Conservation (phyloP, 495 filamentous ascomycete genomes). For the Daldinia loculata region DNA sequence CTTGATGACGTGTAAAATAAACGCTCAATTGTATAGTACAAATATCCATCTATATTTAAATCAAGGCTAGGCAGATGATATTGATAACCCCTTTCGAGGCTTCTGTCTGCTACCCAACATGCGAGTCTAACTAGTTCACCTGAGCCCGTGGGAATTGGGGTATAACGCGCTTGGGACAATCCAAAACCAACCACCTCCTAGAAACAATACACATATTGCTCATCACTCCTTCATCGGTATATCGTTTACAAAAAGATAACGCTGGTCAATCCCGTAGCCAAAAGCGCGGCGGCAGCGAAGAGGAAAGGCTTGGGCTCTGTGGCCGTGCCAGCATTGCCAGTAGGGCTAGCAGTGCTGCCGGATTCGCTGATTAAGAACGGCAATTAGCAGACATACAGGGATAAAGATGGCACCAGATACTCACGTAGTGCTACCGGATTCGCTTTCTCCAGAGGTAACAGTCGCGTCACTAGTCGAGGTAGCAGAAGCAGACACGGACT, state of each 20-base stretch:
- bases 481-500: slow-evolving; percentile 21
- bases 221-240: slow-evolving; percentile 1
- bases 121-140: slow-evolving; percentile 15
- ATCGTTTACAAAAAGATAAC: slow-evolving; percentile 36
- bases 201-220: slow-evolving; percentile 1
- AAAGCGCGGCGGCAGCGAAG: slow-evolving; percentile 35
- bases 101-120: slow-evolving; percentile 19
- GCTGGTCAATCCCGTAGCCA: slow-evolving; percentile 39
- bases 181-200: slow-evolving; percentile 14
- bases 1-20: slow-evolving; percentile 28
- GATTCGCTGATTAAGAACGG: slow-evolving; percentile 12
- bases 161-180: slow-evolving; percentile 29
- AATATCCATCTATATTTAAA: slow-evolving; percentile 32
- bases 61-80: slow-evolving; percentile 17
- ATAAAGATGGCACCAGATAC: neutral
- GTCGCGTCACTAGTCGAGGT: slow-evolving; percentile 18
- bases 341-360: slow-evolving; percentile 16
- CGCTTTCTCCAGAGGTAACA: slow-evolving; percentile 10
- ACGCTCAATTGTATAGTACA: slow-evolving; percentile 37
- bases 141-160: slow-evolving; percentile 26
- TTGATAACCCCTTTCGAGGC: slow-evolving; percentile 4
- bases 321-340: slow-evolving; percentile 27
- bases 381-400: slow-evolving; percentile 11
- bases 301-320: slow-evolving; percentile 36
- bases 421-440: slow-evolving; percentile 32